Evolutionary conservation across 352 stramenopile genomes (phyloP), one percentile per base, ranked within the genome.

Genomic region (Chrysophaeum taylorii): DNA sequence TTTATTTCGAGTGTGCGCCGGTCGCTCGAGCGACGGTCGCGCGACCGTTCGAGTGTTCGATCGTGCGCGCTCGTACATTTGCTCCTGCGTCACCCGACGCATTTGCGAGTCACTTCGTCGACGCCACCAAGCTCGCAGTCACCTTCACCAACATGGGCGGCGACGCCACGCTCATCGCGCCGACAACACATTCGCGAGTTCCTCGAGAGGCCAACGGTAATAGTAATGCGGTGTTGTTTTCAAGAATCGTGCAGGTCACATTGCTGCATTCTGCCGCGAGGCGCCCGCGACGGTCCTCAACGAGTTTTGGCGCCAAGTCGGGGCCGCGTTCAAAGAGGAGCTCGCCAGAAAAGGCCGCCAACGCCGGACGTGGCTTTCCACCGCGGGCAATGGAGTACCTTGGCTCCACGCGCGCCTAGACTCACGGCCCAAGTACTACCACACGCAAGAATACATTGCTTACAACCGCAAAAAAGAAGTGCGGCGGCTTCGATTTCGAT

Each of bases 391-490:
- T 41, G 83, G 83, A 36, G 76, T 88, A n/a, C 76, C 83, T 5
- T 88, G 80, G 80, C 71, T 88, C 25, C 83, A 88, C 68, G 75
- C 87, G 42, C 78, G 83, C 48, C 57, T 87, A 31, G 81, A 88
- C 73, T 57, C 60, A 64, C 57, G 71, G 68, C 83, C 83, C 2
- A 88, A 88, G 68, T 88, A 88, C 71, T 88, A 88, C 76, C 74
- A 75, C 57, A 42, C 31, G 14, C 9, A 2, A 1, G 12, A 42
- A 2, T 66, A 43, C 57, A 42, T n/a, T n/a, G n/a, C n/a, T n/a
- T n/a, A n/a, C n/a, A n/a, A n/a, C n/a, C n/a, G n/a, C n/a, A n/a
- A n/a, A n/a, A n/a, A n/a, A n/a, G n/a, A n/a, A n/a, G n/a, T n/a
- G n/a, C n/a, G n/a, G n/a, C n/a, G n/a, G n/a, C n/a, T n/a, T n/a